Base-by-base conservation (phyloP, 2,329 filamentous ascomycete genomes). In the Penicillium sp. region DNA sequence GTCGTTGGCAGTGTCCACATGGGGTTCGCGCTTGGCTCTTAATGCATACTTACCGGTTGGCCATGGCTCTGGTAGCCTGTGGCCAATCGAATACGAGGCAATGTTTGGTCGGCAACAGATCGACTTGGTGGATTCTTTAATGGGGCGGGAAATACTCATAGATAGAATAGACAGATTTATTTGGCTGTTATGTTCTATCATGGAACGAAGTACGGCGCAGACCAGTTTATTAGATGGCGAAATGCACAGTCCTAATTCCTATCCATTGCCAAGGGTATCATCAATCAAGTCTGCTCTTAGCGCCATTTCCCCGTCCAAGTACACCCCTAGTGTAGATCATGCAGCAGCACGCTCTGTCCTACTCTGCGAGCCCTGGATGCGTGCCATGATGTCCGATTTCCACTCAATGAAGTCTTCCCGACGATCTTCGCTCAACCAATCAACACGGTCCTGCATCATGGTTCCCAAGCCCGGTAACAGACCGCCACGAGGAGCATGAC, bases 401-500 rank as follows among this genome's bases (percentile, higher is more conserved):
- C 71, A 75, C 16, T 59, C 51, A 4, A 59, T 27, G 47, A 64
- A 74, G n/a, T 69, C 65, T 39, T 62, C 62, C 33, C 52, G 59
- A 4, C 63, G 64, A 23, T 72, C 65, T 16, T 70, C 67, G 49
- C 68, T 72, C 50, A 73, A 40, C 58, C 66, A 74, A 53, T 74
- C 70, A 9, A 74, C 56, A 4, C 64, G 61, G 51, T 70, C 65
- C 44, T 74, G 70, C 70, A 75, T 73, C 72, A 75, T 75, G 0
- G 72, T 75, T 4, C 69, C 69, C 17, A 75, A 52, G 9, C 71
- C 72, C 4, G 72, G 69, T 11, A 72, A 56, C 6, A 74, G 60
- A 7, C 67, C 64, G 4, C 59, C 58, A 11, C 60, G 54, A 3
- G 60, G 53, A 35, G 44, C 37, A 32, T 54, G 32, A 16, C 47